Evolutionary conservation across 192 early-diverging fungal genomes (phyloP).

Genomic region (Backusella sp.): DNA sequence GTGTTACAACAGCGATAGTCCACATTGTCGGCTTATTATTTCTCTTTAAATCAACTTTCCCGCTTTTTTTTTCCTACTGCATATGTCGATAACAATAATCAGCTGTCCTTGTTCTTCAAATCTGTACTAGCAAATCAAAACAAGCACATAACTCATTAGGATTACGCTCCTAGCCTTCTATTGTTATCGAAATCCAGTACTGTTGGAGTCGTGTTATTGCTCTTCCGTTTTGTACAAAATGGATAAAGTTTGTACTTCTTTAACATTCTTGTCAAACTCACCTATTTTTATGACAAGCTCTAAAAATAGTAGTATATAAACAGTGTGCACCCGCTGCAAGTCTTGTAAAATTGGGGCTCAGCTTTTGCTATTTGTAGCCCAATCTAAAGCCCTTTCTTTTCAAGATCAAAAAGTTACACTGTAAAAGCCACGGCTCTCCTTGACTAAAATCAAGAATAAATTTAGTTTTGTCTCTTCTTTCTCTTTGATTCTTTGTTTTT

Average conservation of each 20-base stretch:
- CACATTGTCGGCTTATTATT: not conserved
- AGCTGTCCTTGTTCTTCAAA: not conserved
- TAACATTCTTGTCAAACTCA: not conserved
- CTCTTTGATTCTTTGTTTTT: not conserved
- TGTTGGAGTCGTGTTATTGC: too few species aligned
- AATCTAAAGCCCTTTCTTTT: constrained; percentile 1
- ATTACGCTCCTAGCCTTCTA: too few species aligned
- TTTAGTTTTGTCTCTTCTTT: not conserved
- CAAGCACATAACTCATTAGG: not conserved
- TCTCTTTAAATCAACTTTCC: not conserved
- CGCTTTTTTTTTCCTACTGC: not conserved
- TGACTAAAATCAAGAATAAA: not conserved
- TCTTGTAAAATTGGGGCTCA: not conserved
- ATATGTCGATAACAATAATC: not conserved
- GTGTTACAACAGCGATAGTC: too few species aligned
- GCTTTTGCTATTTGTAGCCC: not conserved
- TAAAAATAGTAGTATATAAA: not conserved
- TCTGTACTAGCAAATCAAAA: not conserved
- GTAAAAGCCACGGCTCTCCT: not conserved
- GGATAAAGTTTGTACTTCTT: not conserved
- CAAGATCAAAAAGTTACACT: constrained; percentile 4
- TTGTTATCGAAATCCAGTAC: too few species aligned
- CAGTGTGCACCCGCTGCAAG: not conserved
- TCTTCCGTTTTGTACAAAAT: too few species aligned
- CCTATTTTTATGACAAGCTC: not conserved